Evolutionary conservation across 1,139 yeast genomes (phyloP).

Genomic region (Protomyces pachydermus): DNA sequence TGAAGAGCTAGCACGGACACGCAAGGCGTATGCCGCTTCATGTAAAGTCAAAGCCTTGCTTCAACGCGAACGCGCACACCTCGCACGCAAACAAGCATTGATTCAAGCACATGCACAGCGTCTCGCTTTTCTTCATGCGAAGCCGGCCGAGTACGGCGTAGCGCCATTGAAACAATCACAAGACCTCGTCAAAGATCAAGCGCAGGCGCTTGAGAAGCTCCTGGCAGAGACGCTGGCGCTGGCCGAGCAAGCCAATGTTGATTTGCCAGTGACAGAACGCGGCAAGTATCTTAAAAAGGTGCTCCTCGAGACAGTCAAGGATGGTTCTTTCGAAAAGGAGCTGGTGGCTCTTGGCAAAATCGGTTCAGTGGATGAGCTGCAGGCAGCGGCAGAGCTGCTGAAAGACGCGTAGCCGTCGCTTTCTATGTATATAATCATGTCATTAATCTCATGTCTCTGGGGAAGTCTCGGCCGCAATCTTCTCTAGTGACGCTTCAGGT

Average conservation of each 20-base stretch:
- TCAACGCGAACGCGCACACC: slow-evolving; percentile 2
- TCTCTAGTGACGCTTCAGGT: not conserved
- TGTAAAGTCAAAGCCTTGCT: slow-evolving; percentile 4
- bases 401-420: not conserved
- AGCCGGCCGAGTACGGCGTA: slow-evolving; percentile 21
- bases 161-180: slow-evolving; percentile 27
- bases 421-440: too few relatives aligned
- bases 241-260: slow-evolving; percentile 1
- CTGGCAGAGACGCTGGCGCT: slow-evolving; percentile 12
- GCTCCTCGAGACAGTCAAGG: slow-evolving; percentile 18
- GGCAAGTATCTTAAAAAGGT: slow-evolving; percentile 21
- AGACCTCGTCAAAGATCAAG: slow-evolving; percentile 27
- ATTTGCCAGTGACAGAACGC: slow-evolving; percentile 5
- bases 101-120: slow-evolving; percentile 15
- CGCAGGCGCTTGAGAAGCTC: slow-evolving; percentile 13
- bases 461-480: not conserved
- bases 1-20: slow-evolving; percentile 15
- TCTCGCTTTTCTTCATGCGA: slow-evolving; percentile 21
- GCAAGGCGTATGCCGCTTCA: slow-evolving; percentile 16
- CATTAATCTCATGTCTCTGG: too few relatives aligned
- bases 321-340: slow-evolving; percentile 15
- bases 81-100: not conserved
- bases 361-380: slow-evolving; percentile 20
- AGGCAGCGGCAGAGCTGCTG: slow-evolving; percentile 5
- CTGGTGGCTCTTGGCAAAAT: not conserved